These are phyloP conservation scores for Geoglossum glabrum DNA, from an alignment of 495 filamentous ascomycete genomes.

Conservation along the genomic window DNA sequence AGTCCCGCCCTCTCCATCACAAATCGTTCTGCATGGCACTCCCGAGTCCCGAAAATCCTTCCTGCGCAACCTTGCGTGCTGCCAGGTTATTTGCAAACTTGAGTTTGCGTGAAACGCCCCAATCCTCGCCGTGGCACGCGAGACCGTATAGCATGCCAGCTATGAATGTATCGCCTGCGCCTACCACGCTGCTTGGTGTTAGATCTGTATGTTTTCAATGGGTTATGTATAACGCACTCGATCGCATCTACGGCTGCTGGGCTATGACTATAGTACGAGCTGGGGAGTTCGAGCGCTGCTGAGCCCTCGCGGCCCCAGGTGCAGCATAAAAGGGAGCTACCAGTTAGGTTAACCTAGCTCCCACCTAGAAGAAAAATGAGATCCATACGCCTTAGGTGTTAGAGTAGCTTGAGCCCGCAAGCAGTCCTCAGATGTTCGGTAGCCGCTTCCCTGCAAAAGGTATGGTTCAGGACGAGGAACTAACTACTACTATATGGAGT, in stretches of 20 bases:
- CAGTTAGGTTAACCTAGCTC: slow-evolving; percentile 5
- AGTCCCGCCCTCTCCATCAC: too few species aligned
- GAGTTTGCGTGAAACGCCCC: slow-evolving; percentile 31
- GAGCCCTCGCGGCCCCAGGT: slow-evolving; percentile 50
- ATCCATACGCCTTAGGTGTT: slow-evolving; percentile 26
- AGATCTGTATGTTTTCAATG: neutral
- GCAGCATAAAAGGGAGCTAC: slow-evolving; percentile 37
- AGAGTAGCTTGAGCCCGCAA: slow-evolving; percentile 24
- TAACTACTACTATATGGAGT: neutral
- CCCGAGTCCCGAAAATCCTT: slow-evolving; percentile 40
- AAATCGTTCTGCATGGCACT: neutral
- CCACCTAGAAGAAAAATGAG: slow-evolving; percentile 1
- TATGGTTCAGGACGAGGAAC: slow-evolving; percentile 6
- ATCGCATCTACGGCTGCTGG: slow-evolving; percentile 29
- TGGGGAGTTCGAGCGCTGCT: slow-evolving; percentile 23
- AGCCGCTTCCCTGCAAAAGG: slow-evolving; percentile 23
- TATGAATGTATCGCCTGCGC: slow-evolving; percentile 58
- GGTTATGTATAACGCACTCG: slow-evolving; percentile 32
- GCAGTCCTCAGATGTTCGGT: slow-evolving; percentile 29
- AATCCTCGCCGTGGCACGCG: slow-evolving; percentile 28
- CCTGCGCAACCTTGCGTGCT: slow-evolving; percentile 43
- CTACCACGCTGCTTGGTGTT: slow-evolving; percentile 33
- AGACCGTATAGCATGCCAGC: slow-evolving; percentile 48
- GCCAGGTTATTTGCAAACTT: slow-evolving; percentile 45
- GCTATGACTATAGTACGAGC: slow-evolving; percentile 21